Base-by-base conservation (phyloP, 2,329 filamentous ascomycete genomes). In the Alternaria ethzedia region DNA sequence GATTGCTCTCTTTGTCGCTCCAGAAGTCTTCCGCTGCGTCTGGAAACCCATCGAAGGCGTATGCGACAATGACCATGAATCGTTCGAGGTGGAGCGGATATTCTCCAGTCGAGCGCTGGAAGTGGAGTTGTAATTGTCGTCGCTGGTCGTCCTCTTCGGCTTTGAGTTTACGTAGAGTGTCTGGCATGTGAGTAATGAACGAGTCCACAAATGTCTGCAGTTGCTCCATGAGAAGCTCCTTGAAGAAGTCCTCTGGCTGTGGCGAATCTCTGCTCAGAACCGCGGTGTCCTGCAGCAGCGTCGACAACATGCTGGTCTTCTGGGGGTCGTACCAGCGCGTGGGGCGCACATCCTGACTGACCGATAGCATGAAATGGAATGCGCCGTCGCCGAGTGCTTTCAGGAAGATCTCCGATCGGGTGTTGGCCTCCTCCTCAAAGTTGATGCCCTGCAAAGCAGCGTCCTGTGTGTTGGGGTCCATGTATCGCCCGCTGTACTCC, bases 171-270 rank as follows among this genome's bases (percentile, higher is more conserved):
- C 95, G 90, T 47, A 99, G 86, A 4, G 96, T 91, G 81, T 98
- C 94, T 0, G 96, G 96, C 83, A 98, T 91, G 75, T 99, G 97
- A 1, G 93, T 92, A 70, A 99, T 96, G 77, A 97, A 96, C 6
- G 92, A 91, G 75, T 98, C 95, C 8, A 95, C 89, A 75, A 98
- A 97, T 0, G 87, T 86, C 77, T 98, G 95, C 10, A 98, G 81
- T 74, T 94, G 92, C 62, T 90, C 87, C 88, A 95, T 93, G 26
- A 97, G 81, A 21, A 91, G 83, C 7, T 84, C 76, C 66, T 92
- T 90, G 75, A 98, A 93, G 68, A 89, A 89, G 7, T 86, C 83
- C 4, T 91, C 90, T 59, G 94, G 92, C 3, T 87, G 83, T 9
- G 91, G 83, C 0, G 88, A 84, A 44, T 97, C 93, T 1, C 88